Evolutionary conservation across 345 rosid species (phyloP).

Genomic region (Trapa bicornis): DNA sequence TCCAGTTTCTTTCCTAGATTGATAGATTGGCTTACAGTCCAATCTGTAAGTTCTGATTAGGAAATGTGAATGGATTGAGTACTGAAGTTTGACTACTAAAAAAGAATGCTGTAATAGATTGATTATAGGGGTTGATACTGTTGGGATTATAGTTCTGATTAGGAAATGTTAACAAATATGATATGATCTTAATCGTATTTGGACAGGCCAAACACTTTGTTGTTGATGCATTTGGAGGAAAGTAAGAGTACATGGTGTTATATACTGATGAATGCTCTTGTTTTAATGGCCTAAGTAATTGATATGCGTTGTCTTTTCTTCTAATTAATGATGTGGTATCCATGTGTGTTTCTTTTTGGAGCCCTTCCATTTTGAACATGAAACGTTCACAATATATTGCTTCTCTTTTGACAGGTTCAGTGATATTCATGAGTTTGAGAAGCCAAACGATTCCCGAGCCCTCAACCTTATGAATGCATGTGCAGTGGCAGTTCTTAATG

Average conservation of each 20-base stretch:
- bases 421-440: slow-evolving; percentile 69
- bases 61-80: neutral
- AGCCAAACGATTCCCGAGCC: slow-evolving; percentile 85
- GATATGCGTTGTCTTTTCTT: neutral
- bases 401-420: slow-evolving; percentile 54
- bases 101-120: neutral
- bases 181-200: neutral
- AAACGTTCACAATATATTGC: neutral
- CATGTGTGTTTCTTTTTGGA: neutral
- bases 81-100: neutral
- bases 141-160: neutral
- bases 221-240: neutral
- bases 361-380: slow-evolving; percentile 1
- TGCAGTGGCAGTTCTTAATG: slow-evolving; percentile 59
- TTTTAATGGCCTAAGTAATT: neutral
- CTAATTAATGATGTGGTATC: neutral
- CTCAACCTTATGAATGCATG: slow-evolving; percentile 85
- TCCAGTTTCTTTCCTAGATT: neutral
- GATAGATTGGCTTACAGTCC: neutral
- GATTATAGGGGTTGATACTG: neutral
- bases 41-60: neutral
- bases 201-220: neutral
- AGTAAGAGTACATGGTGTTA: neutral
- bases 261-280: neutral
- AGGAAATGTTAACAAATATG: neutral